These are phyloP conservation scores for Podaxis sp. DNA, from an alignment of 768 basidiomycete species.

Conservation along the genomic window DNA sequence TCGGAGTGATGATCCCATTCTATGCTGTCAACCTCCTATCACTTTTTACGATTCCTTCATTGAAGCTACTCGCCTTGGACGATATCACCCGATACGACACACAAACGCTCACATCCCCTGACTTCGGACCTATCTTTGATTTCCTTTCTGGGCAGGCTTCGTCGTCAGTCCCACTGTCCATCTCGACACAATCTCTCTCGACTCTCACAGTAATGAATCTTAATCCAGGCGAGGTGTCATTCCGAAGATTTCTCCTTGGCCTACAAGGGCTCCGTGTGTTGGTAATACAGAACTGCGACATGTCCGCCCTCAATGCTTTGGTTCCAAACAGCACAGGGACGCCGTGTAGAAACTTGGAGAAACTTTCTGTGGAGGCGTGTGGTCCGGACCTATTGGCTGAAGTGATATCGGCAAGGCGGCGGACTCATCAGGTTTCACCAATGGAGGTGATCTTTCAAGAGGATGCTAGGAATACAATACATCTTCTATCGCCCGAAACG, in stretches of 20 bases:
- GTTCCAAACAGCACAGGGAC: neutral
- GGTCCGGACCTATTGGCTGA: neutral
- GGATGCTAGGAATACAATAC: neutral
- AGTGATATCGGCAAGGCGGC: neutral
- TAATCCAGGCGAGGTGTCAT: neutral
- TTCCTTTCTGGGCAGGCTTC: neutral
- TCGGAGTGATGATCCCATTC: slow-evolving; percentile 28
- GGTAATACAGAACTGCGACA: neutral
- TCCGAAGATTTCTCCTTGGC: neutral
- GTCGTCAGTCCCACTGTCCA: neutral
- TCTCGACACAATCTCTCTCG: neutral
- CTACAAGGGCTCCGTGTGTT: neutral
- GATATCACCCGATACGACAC: slow-evolving; percentile 31
- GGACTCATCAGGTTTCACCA: too few relatives aligned
- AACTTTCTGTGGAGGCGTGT: neutral
- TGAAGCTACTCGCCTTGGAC: slow-evolving; percentile 38
- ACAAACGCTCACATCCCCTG: neutral
- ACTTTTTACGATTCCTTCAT: slow-evolving; percentile 26
- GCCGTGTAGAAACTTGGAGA: neutral
- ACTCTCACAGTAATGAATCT: slow-evolving; percentile 4
- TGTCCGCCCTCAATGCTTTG: neutral
- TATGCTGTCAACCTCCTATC: slow-evolving; percentile 23
- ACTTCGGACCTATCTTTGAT: neutral
- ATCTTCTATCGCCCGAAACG: neutral
- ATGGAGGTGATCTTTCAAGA: neutral